phyloP scores from a whole-genome alignment of 345 rosid genomes.

The Rhodomyrtus tomentosa region DNA sequence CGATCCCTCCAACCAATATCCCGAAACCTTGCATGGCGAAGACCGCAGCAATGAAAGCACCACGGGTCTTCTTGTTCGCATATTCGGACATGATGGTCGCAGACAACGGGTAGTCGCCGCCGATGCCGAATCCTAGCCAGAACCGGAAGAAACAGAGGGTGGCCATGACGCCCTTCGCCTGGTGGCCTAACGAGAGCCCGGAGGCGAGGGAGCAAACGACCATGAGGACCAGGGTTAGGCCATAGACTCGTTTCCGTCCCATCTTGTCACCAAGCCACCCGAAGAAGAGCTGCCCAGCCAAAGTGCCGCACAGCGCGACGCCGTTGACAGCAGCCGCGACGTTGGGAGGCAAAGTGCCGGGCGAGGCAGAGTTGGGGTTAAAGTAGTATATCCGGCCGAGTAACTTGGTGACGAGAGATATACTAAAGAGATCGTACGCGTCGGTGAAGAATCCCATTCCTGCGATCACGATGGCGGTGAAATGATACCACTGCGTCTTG shows the following conservation, averaged over 20 bases:
- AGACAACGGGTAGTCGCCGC: slow-evolving; percentile 84
- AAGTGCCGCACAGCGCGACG: slow-evolving; percentile 70
- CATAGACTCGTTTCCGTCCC: slow-evolving; percentile 69
- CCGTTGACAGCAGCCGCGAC: slow-evolving; percentile 53
- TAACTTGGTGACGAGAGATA: slow-evolving; percentile 66
- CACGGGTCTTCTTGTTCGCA: slow-evolving; percentile 69
- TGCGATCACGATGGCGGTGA: slow-evolving; percentile 59
- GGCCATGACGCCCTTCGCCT: slow-evolving; percentile 33
- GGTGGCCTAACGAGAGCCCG: slow-evolving; percentile 43
- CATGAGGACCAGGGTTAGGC: slow-evolving; percentile 61
- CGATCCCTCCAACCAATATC: slow-evolving; percentile 55
- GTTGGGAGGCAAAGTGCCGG: slow-evolving; percentile 42
- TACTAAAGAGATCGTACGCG: slow-evolving; percentile 72
- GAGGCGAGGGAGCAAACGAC: slow-evolving; percentile 45
- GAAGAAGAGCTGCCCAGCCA: slow-evolving; percentile 71
- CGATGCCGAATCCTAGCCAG: slow-evolving; percentile 92
- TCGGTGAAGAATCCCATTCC: slow-evolving; percentile 93
- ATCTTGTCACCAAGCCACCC: slow-evolving; percentile 85
- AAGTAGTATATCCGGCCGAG: slow-evolving; percentile 68
- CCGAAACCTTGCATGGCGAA: slow-evolving; percentile 88
- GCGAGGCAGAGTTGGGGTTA: slow-evolving; percentile 17
- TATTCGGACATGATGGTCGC: slow-evolving; percentile 96
- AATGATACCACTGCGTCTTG: slow-evolving; percentile 53
- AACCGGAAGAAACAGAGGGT: slow-evolving; percentile 79
- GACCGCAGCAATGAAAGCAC: slow-evolving; percentile 65